These are phyloP conservation scores for Tuber aestivum DNA, from an alignment of 495 filamentous ascomycete genomes.

Conservation along the genomic window DNA sequence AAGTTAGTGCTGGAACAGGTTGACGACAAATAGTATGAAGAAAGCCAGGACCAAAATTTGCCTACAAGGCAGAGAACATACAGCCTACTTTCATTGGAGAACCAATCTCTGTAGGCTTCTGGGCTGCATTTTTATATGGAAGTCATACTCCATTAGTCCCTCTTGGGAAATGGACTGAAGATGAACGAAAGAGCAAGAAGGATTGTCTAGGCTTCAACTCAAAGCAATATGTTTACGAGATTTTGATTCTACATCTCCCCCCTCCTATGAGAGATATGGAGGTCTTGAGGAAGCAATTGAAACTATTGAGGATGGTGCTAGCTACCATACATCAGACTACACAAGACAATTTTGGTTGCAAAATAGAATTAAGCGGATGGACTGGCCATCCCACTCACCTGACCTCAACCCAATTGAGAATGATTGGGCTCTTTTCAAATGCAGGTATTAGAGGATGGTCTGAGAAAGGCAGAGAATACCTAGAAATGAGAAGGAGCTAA, in stretches of 20 bases:
- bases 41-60: too few species aligned
- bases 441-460: background rate
- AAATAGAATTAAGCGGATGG: background rate
- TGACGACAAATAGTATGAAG: too few species aligned
- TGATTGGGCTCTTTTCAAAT: constrained; percentile 12
- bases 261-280: background rate
- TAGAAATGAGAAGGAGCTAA: constrained; percentile 8
- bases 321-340: constrained; percentile 8
- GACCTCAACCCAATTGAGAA: constrained; percentile 6
- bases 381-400: background rate
- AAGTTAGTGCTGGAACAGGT: too few species aligned
- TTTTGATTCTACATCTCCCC: background rate
- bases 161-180: background rate
- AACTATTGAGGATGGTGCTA: constrained; percentile 6
- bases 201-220: background rate
- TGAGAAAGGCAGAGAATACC: constrained; percentile 6
- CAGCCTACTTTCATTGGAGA: too few species aligned
- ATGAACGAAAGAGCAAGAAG: background rate
- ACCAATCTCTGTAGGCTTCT: too few species aligned
- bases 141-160: too few species aligned
- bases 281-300: constrained; percentile 3
- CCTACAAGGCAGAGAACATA: too few species aligned
- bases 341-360: background rate
- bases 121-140: too few species aligned
- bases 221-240: background rate